Percentiles rank a stretch among this genome's conserved stretches.
Conservation (phyloP, 352 stramenopile species). For the Phytophthora litchii region DNA sequence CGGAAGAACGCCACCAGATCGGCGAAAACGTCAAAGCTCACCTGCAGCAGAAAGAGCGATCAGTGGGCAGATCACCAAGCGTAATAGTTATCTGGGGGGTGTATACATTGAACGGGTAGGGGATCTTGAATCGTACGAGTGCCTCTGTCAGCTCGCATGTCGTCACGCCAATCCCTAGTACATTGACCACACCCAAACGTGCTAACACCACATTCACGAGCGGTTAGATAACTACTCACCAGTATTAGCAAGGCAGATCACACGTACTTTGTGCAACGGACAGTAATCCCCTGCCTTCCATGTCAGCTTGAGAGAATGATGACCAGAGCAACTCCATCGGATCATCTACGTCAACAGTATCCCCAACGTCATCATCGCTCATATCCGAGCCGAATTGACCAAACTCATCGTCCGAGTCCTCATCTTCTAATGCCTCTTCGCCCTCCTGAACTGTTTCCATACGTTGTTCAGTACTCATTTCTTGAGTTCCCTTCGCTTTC, state of each 20-base stretch:
- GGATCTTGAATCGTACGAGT: slow-evolving; percentile 39
- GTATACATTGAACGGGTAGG: slow-evolving; percentile 47
- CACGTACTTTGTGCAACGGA: slow-evolving; percentile 58
- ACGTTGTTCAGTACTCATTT: slow-evolving; percentile 20
- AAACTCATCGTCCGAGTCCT: slow-evolving; percentile 53
- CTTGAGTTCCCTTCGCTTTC: slow-evolving; percentile 35
- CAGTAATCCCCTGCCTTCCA: slow-evolving; percentile 42
- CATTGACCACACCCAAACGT: slow-evolving; percentile 66
- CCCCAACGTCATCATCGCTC: slow-evolving; percentile 50
- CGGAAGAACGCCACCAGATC: slow-evolving; percentile 55
- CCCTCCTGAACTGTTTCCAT: slow-evolving; percentile 79
- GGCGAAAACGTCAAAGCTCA: slow-evolving; percentile 68
- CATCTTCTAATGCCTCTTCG: slow-evolving; percentile 38
- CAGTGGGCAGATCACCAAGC: neutral
- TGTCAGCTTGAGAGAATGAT: slow-evolving; percentile 61
- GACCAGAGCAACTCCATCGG: slow-evolving; percentile 69
- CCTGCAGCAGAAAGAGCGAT: slow-evolving; percentile 32
- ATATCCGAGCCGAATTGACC: slow-evolving; percentile 52
- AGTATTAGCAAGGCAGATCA: neutral
- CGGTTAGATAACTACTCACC: neutral
- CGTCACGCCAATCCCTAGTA: slow-evolving; percentile 59
- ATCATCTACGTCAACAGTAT: slow-evolving; percentile 61
- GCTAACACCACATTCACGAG: slow-evolving; percentile 32
- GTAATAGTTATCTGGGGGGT: slow-evolving; percentile 1
- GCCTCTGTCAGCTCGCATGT: slow-evolving; percentile 39